Conservation (phyloP, 495 filamentous ascomycete genomes). For the Talaromyces borbonicus region DNA sequence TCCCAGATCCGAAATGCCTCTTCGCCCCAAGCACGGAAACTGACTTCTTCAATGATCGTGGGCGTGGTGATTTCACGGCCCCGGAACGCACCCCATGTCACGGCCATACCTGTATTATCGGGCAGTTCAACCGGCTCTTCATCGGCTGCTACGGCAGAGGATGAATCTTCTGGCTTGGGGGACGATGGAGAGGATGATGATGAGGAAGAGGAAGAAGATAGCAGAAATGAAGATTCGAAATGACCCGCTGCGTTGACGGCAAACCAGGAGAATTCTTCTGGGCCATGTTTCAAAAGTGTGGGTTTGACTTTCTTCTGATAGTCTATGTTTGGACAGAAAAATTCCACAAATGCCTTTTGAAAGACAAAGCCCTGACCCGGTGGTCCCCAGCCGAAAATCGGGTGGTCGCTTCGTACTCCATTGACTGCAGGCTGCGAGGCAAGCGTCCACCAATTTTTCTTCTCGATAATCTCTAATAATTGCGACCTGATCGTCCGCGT, state of each 20-base stretch:
- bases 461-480: constrained; percentile 60
- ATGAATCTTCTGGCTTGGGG: constrained; percentile 6
- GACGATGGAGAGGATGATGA: constrained; percentile 35
- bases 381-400: constrained; percentile 91
- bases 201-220: not conserved
- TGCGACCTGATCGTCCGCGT: constrained; percentile 66
- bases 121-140: constrained; percentile 24
- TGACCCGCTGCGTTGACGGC: constrained; percentile 64
- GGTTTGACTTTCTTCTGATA: constrained; percentile 52
- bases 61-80: constrained; percentile 96
- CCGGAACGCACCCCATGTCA: constrained; percentile 94
- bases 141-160: constrained; percentile 21
- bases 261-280: constrained; percentile 70
- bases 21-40: constrained; percentile 89
- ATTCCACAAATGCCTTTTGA: constrained; percentile 96
- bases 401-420: constrained; percentile 61
- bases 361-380: constrained; percentile 82
- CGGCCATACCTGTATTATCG: constrained; percentile 67
- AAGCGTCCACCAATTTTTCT: constrained; percentile 84
- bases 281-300: constrained; percentile 46
- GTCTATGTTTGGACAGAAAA: constrained; percentile 68
- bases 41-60: constrained; percentile 94
- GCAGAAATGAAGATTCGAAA: constrained; percentile 51
- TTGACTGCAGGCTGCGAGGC: constrained; percentile 96
- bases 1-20: constrained; percentile 93